phyloP scores from a whole-genome alignment of 139 green algal genomes.

The Closterium sp. region DNA sequence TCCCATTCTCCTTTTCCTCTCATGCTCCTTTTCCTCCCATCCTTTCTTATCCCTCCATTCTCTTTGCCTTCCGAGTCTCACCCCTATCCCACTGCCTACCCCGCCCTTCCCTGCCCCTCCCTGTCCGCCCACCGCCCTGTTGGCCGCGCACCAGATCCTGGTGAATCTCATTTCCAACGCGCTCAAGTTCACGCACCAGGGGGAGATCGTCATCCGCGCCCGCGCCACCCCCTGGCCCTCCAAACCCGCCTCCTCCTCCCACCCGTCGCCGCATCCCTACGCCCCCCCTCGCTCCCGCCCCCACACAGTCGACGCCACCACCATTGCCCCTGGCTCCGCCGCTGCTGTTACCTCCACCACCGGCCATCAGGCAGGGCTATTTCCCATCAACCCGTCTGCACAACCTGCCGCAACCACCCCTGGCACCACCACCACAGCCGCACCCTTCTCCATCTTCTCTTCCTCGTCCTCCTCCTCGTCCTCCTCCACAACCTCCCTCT shows the following conservation, averaged over 20 bases:
- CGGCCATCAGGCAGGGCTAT: not conserved
- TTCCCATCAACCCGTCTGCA: not conserved
- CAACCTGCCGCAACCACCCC: too few species aligned
- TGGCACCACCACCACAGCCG: too few species aligned
- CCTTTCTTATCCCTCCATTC: not conserved
- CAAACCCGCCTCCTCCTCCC: too few species aligned
- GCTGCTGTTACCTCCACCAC: not conserved
- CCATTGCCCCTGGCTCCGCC: not conserved
- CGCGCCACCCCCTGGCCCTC: not conserved
- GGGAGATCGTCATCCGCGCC: slow-evolving; percentile 24
- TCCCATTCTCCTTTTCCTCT: not conserved
- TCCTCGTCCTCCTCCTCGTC: not conserved
- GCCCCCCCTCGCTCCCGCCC: not conserved
- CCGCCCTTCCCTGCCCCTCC: not conserved
- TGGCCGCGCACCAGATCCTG: not conserved
- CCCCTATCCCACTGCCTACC: not conserved
- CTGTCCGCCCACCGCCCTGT: not conserved
- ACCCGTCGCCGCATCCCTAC: not conserved
- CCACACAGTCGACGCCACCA: not conserved
- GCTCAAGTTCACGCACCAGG: slow-evolving; percentile 72
- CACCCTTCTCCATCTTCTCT: not conserved
- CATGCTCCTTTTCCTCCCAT: not conserved
- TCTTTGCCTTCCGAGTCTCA: not conserved
- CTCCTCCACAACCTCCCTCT: not conserved
- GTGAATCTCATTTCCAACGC: slow-evolving; percentile 56